These are phyloP conservation scores for Prunella vulgaris DNA, from an alignment of 257 asterid genomes.

Conservation along the genomic window DNA sequence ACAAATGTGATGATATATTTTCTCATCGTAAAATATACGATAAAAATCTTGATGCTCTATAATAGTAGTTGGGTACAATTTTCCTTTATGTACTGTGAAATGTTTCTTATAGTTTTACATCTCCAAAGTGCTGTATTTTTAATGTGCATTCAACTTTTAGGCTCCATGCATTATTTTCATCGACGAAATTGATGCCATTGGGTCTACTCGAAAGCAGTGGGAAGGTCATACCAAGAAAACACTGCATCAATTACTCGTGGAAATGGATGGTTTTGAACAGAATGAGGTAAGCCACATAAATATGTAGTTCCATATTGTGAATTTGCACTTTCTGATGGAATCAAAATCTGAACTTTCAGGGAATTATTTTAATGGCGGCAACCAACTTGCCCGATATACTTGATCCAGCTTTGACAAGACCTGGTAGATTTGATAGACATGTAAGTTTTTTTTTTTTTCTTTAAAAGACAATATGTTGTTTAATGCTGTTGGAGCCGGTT, in stretches of 20 bases:
- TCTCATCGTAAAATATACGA: no score
- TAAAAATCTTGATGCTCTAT: no score
- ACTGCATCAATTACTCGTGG: slow-evolving; percentile 89
- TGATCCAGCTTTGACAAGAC: slow-evolving; percentile 97
- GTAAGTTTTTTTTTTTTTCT: slow-evolving; percentile 53
- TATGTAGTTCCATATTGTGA: background rate
- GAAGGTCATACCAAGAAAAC: slow-evolving; percentile 99
- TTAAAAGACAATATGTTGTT: no score
- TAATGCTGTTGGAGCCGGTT: no score
- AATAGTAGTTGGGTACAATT: background rate
- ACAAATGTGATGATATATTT: no score
- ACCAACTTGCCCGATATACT: slow-evolving; percentile 97
- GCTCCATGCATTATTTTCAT: slow-evolving; percentile 97
- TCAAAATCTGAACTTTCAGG: slow-evolving; percentile 40
- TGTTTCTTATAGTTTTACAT: background rate
- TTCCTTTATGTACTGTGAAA: background rate
- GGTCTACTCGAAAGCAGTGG: slow-evolving; percentile 97
- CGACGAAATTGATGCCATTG: slow-evolving; percentile 97
- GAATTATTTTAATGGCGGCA: slow-evolving; percentile 95
- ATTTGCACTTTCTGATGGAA: slow-evolving; percentile 20
- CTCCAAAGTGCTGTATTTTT: slow-evolving; percentile 17
- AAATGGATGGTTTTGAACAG: slow-evolving; percentile 99
- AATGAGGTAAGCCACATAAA: slow-evolving; percentile 58
- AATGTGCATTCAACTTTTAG: slow-evolving; percentile 30
- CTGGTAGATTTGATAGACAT: slow-evolving; percentile 99